phyloP scores from a whole-genome alignment of 2,329 filamentous ascomycete genomes.

The Diaporthe sp. region DNA sequence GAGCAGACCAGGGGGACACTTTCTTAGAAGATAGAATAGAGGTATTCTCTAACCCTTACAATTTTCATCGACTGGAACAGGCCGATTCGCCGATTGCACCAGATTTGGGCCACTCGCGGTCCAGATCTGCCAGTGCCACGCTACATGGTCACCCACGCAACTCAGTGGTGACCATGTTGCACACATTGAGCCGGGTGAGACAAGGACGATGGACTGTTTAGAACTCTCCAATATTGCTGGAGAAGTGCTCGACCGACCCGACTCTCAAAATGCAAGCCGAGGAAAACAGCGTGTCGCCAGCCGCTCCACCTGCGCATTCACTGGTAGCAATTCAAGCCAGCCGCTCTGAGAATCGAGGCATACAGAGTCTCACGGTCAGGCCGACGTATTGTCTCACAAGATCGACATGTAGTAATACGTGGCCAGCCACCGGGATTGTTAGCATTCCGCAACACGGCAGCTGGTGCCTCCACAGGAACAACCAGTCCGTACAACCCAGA shows the following conservation, averaged over 20 bases:
- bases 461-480: no score
- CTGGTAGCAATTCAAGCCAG: neutral
- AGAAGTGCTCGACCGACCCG: constrained; percentile 7
- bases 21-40: no score
- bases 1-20: no score
- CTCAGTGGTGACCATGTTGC: neutral
- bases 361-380: neutral
- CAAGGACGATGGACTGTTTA: constrained; percentile 34
- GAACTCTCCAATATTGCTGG: constrained; percentile 36
- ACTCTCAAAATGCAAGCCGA: neutral
- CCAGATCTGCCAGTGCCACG: neutral
- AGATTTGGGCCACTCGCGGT: neutral
- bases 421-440: neutral
- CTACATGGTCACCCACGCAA: no score
- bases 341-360: neutral
- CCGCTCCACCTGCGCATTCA: no score
- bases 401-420: neutral
- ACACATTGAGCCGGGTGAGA: constrained; percentile 33
- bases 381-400: constrained; percentile 13
- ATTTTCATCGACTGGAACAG: neutral
- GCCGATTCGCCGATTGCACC: neutral
- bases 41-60: no score
- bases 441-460: neutral
- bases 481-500: neutral
- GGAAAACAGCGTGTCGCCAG: constrained; percentile 20